These are phyloP conservation scores for Periglandula ipomoeae DNA, from an alignment of 2,329 filamentous ascomycete species.

Conservation along the genomic window DNA sequence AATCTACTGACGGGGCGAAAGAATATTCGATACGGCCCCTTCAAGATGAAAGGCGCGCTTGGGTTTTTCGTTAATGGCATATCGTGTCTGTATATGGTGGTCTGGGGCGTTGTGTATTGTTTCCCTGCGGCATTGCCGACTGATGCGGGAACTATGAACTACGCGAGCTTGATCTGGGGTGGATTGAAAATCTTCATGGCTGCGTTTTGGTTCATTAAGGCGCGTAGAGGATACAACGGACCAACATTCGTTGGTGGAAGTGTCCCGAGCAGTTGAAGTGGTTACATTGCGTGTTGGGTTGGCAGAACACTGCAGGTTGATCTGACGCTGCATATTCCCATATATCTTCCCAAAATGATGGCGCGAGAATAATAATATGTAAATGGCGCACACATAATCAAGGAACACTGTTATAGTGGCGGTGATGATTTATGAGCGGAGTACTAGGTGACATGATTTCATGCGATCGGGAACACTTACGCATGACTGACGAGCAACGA, in stretches of 20 bases:
- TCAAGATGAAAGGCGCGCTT: slow-evolving; percentile 38
- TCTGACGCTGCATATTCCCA: too few relatives aligned
- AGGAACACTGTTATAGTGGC: too few relatives aligned
- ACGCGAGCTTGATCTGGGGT: slow-evolving; percentile 34
- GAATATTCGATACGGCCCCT: slow-evolving; percentile 41
- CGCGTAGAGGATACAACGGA: slow-evolving; percentile 11
- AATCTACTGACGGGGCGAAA: slow-evolving; percentile 36
- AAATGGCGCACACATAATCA: too few relatives aligned
- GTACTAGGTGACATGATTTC: too few relatives aligned
- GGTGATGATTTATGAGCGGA: too few relatives aligned
- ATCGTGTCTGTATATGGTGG: slow-evolving; percentile 47
- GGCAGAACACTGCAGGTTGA: too few relatives aligned
- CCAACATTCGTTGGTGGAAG: not conserved
- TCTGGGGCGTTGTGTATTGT: slow-evolving; percentile 55
- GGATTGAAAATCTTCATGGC: slow-evolving; percentile 25
- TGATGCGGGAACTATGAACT: slow-evolving; percentile 43
- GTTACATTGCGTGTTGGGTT: too few relatives aligned
- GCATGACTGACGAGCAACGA: too few relatives aligned
- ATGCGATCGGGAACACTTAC: too few relatives aligned
- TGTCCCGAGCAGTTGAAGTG: not conserved
- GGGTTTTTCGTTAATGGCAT: slow-evolving; percentile 43
- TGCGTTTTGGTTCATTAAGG: slow-evolving; percentile 31
- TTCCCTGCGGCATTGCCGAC: slow-evolving; percentile 43
- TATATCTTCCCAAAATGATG: too few relatives aligned
- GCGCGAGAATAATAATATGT: too few relatives aligned